Evolutionary conservation across 768 basidiomycete species (phyloP), one percentile per base, ranked within the genome.

Genomic region (Trametes cingulata): DNA sequence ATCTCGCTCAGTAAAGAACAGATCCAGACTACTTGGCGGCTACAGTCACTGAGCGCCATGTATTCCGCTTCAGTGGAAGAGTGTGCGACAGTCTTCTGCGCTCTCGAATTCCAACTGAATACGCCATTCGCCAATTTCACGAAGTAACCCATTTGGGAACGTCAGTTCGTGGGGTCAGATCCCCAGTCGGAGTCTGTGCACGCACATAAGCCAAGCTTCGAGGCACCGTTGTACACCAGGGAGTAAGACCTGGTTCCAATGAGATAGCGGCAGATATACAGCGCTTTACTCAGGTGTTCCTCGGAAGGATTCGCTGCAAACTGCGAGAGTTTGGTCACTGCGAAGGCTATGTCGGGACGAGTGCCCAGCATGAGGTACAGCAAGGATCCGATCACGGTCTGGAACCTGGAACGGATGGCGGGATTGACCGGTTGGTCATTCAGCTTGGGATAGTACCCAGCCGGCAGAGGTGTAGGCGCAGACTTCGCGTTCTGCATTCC

Each of bases 311-410:
- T 74, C 2, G 58, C 33, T 5, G 67, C 61, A 61, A 74, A 79
- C 29, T 74, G 74, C 4, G 70, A 60, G 0, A 82, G 63, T 1
- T 63, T 61, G 1, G 66, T 60, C 8, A 78, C 74, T 1, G 76
- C 68, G 60, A 68, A 78, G 0, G 74, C 65, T 37, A 80, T 79
- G 57, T 80, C 77, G 1, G 29, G 77, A 1, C 72, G 68, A 0
- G 75, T 75, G 6, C 65, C 68, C 1, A 73, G 37, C 57, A 58
- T 33, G 29, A 33, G 4, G 29, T 33, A 33, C 29, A 33, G 29
- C 29, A 33, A 10, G 29, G 29, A 33, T 33, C 57, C 50, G 5
- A 58, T 51, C 7, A 52, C 49, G n/a, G 49, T 58, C 49, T 58
- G 57, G n/a, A 41, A 53, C 47, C 47, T 48, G 47, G 48, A 49